These are phyloP conservation scores for Russula olivacea DNA, from an alignment of 768 basidiomycete genomes.

Conservation along the genomic window DNA sequence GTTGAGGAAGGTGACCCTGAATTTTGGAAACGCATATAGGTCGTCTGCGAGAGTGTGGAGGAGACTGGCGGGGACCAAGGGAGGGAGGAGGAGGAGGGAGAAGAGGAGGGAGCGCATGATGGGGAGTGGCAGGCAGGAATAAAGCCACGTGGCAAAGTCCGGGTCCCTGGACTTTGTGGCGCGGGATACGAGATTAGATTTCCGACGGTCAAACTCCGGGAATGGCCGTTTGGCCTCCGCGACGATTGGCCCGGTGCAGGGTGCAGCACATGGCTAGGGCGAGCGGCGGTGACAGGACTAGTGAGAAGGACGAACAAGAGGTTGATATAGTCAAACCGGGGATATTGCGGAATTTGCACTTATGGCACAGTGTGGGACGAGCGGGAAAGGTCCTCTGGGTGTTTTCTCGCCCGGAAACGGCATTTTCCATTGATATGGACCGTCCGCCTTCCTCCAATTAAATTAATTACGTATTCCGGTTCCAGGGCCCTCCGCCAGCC, in stretches of 20 bases:
- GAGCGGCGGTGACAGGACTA: background rate
- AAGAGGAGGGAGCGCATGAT: background rate
- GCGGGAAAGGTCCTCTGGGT: slow-evolving; percentile 18
- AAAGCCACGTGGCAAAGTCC: slow-evolving; percentile 21
- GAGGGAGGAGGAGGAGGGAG: slow-evolving; percentile 1
- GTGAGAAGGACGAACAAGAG: no score
- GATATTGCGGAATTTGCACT: slow-evolving; percentile 23
- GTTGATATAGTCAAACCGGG: slow-evolving; percentile 2
- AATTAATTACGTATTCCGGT: slow-evolving; percentile 28
- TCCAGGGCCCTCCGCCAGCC: slow-evolving; percentile 27
- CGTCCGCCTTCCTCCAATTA: slow-evolving; percentile 20
- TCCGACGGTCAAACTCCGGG: slow-evolving; percentile 16
- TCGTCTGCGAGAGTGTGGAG: slow-evolving; percentile 76
- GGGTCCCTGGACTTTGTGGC: slow-evolving; percentile 27
- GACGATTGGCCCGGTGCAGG: slow-evolving; percentile 16
- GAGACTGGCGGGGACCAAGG: slow-evolving; percentile 25
- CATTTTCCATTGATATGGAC: slow-evolving; percentile 26
- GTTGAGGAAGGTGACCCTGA: slow-evolving; percentile 72
- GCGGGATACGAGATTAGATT: slow-evolving; percentile 23
- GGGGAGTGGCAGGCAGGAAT: background rate
- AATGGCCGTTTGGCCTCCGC: slow-evolving; percentile 24
- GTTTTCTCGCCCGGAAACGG: slow-evolving; percentile 23
- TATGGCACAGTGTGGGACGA: slow-evolving; percentile 21
- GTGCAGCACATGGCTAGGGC: slow-evolving; percentile 20
- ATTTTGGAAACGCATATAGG: slow-evolving; percentile 76